Evolutionary conservation across 768 basidiomycete species (phyloP).

Genomic region (Suillus alpinus): DNA sequence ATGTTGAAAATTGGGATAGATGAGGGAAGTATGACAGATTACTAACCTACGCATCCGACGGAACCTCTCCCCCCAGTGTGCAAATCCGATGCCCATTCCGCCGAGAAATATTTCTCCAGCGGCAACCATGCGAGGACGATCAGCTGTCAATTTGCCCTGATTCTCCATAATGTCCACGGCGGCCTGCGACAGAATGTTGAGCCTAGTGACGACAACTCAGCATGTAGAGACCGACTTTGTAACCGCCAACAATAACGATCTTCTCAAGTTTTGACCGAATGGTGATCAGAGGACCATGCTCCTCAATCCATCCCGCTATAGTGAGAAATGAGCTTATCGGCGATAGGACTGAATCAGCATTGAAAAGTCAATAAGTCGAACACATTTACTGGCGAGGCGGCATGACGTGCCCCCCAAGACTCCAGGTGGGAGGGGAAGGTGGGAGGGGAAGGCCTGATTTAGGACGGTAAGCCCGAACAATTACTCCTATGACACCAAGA

Average conservation of each 20-base stretch:
- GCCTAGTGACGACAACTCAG: too few species aligned
- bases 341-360: too few species aligned
- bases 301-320: constrained; percentile 16
- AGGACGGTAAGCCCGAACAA: too few species aligned
- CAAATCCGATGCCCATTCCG: constrained; percentile 54
- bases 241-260: constrained; percentile 25
- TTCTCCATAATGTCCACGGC: constrained; percentile 61
- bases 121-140: constrained; percentile 50
- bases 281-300: constrained; percentile 23
- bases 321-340: too few species aligned
- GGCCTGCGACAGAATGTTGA: constrained; percentile 11
- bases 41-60: constrained; percentile 52
- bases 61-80: constrained; percentile 50
- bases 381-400: too few species aligned
- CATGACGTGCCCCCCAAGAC: too few species aligned
- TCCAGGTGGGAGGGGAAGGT: constrained; percentile 11
- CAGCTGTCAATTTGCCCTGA: constrained; percentile 48
- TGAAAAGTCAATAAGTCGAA: too few species aligned
- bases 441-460: too few species aligned
- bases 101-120: constrained; percentile 56
- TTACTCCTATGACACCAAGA: too few species aligned
- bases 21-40: too few species aligned
- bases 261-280: constrained; percentile 18
- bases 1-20: too few species aligned
- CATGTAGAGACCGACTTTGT: constrained; percentile 12